These are phyloP conservation scores for Candida albicans DNA, from an alignment of 1,139 yeast species.

Conservation along the genomic window DNA sequence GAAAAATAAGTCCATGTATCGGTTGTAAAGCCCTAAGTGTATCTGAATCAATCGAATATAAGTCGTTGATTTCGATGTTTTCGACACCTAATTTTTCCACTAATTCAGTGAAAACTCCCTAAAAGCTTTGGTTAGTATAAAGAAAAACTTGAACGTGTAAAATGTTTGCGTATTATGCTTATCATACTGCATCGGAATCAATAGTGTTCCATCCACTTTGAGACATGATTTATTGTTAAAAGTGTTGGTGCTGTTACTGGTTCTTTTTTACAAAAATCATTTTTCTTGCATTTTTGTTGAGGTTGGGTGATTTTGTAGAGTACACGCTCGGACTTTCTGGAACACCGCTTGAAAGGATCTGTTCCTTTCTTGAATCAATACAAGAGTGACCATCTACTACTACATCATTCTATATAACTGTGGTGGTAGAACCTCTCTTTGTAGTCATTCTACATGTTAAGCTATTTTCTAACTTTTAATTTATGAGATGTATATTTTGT, in stretches of 20 bases:
- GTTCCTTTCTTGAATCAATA: too few species aligned
- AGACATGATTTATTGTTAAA: conserved; percentile 8
- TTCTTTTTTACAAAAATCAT: background rate
- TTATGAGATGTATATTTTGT: background rate
- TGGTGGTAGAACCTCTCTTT: too few species aligned
- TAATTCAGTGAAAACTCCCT: conserved; percentile 70
- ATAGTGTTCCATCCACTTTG: conserved; percentile 63
- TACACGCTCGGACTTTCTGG: too few species aligned
- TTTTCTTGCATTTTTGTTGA: background rate
- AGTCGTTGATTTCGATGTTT: conserved; percentile 60
- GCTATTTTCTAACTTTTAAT: background rate
- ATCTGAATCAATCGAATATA: conserved; percentile 54
- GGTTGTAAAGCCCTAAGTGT: conserved; percentile 43
- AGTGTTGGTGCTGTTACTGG: background rate
- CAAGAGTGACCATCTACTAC: too few species aligned
- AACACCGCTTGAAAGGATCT: too few species aligned
- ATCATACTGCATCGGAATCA: conserved; percentile 63
- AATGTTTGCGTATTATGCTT: conserved; percentile 7
- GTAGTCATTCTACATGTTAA: too few species aligned
- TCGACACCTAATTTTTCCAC: conserved; percentile 58
- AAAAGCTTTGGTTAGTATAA: conserved; percentile 14
- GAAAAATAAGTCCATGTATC: conserved; percentile 60
- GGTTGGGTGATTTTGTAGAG: background rate
- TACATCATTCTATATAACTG: too few species aligned
- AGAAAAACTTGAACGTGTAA: background rate